A percentile compares a stretch with the other conserved stretches of the same genome.
Conservation (phyloP, 345 rosid genomes). For the Schrenkiella parvula region DNA sequence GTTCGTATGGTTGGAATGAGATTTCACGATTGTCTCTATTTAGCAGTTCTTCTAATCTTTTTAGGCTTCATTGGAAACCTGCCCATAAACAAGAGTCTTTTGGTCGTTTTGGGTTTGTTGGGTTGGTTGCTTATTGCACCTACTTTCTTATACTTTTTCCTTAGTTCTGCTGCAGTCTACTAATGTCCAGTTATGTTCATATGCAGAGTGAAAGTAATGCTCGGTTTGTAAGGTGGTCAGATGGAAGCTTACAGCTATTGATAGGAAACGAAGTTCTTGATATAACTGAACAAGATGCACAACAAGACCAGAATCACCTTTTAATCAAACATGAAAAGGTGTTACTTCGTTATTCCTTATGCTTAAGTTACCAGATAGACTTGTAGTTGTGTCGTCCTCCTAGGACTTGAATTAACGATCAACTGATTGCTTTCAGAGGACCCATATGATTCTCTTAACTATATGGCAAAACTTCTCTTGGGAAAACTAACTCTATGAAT, state of each 20-base stretch:
- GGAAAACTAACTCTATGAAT: no score
- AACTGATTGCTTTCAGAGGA: background rate
- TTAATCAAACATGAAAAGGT: constrained; percentile 96
- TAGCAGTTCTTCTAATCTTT: background rate
- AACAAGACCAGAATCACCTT: constrained; percentile 91
- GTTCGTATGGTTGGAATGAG: background rate
- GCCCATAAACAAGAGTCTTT: background rate
- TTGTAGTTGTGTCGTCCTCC: background rate
- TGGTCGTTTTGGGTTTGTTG: constrained; percentile 6
- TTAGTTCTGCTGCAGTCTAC: constrained; percentile 4
- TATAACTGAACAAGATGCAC: constrained; percentile 87
- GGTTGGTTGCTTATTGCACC: background rate
- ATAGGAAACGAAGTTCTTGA: constrained; percentile 99
- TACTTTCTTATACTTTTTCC: background rate
- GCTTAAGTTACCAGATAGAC: background rate
- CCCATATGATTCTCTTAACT: background rate
- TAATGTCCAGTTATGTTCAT: constrained; percentile 27
- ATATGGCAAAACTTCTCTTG: background rate
- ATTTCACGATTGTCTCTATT: constrained; percentile 11
- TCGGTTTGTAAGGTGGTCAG: constrained; percentile 99
- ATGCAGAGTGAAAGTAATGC: constrained; percentile 93
- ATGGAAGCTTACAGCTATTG: constrained; percentile 91
- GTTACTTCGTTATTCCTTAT: constrained; percentile 13
- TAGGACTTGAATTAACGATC: background rate
- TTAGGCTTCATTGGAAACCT: background rate